phyloP scores from a whole-genome alignment of 768 basidiomycete species.

The Chiua virens region DNA sequence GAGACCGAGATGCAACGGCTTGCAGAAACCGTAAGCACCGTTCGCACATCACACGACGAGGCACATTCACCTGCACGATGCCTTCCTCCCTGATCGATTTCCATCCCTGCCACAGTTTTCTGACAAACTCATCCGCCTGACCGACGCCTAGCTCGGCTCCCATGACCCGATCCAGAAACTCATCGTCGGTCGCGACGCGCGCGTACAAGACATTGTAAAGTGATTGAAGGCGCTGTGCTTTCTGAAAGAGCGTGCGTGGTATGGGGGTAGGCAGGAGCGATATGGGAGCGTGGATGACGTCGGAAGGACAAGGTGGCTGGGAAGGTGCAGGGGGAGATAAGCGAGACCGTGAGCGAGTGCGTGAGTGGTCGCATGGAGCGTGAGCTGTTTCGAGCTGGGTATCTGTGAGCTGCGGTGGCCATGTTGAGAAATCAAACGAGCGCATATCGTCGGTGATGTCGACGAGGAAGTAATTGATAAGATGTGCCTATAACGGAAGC shows the following conservation, averaged over 20 bases:
- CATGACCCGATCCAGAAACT: conserved; percentile 83
- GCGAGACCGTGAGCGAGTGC: conserved; percentile 82
- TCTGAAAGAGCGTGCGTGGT: conserved; percentile 67
- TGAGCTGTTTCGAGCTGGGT: conserved; percentile 59
- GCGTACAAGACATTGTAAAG: conserved; percentile 87
- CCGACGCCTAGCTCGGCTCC: conserved; percentile 75
- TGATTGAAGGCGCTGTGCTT: conserved; percentile 66
- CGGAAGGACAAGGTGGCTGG: conserved; percentile 53
- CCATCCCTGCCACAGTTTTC: conserved; percentile 86
- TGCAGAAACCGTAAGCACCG: conserved; percentile 3
- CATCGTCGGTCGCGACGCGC: conserved; percentile 72
- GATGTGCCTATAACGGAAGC: background rate
- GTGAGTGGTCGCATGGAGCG: conserved; percentile 71
- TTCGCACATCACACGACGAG: background rate
- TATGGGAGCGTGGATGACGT: conserved; percentile 89
- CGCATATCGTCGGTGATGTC: conserved; percentile 20
- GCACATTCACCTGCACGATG: conserved; percentile 45
- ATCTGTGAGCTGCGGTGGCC: conserved; percentile 73
- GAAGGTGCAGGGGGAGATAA: conserved; percentile 63
- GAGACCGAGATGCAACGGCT: conserved; percentile 86
- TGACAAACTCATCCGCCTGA: conserved; percentile 83
- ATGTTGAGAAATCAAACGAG: conserved; percentile 51
- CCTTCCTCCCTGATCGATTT: conserved; percentile 69
- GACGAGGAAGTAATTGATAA: background rate
- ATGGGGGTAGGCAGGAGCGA: conserved; percentile 87